Evolutionary conservation across 306 rosid genomes (phyloP).

Genomic region (Senna siamea): DNA sequence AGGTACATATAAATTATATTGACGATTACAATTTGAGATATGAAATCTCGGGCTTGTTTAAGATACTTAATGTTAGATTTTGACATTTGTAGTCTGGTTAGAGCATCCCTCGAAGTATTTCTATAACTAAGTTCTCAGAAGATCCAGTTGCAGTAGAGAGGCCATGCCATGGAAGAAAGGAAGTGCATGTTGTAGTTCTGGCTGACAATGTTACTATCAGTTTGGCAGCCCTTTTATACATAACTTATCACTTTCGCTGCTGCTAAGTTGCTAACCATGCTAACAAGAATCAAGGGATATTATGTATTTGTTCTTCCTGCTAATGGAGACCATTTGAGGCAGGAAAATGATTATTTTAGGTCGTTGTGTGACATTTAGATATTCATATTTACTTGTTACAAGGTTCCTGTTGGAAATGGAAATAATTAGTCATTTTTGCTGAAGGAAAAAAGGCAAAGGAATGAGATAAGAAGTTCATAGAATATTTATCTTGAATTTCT

Average conservation of each 20-base stretch:
- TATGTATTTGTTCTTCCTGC: conserved; percentile 33
- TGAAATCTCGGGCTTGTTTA: conserved; percentile 21
- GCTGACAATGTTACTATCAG: conserved; percentile 29
- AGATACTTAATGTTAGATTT: conserved; percentile 28
- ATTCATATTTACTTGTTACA: conserved; percentile 27
- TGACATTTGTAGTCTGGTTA: conserved; percentile 7
- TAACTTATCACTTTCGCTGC: conserved; percentile 25
- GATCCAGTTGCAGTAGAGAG: conserved; percentile 17
- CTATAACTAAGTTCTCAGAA: conserved; percentile 23
- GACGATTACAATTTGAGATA: conserved; percentile 28
- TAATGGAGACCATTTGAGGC: conserved; percentile 37
- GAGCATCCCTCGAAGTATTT: conserved; percentile 19
- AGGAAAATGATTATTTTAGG: conserved; percentile 36
- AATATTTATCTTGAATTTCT: conserved; percentile 29
- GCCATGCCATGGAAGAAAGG: neutral
- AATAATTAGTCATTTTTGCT: conserved; percentile 12
- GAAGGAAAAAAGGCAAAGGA: conserved; percentile 20
- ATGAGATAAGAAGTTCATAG: neutral
- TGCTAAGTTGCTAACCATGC: conserved; percentile 26
- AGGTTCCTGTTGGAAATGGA: conserved; percentile 30
- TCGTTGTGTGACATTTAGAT: conserved; percentile 30
- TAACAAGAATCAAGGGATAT: conserved; percentile 26
- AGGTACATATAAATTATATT: conserved; percentile 58
- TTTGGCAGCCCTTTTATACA: conserved; percentile 20
- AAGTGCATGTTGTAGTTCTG: conserved; percentile 33